These are phyloP conservation scores for Avena sativa DNA, from an alignment of 176 grass and related monocot species.

Conservation along the genomic window DNA sequence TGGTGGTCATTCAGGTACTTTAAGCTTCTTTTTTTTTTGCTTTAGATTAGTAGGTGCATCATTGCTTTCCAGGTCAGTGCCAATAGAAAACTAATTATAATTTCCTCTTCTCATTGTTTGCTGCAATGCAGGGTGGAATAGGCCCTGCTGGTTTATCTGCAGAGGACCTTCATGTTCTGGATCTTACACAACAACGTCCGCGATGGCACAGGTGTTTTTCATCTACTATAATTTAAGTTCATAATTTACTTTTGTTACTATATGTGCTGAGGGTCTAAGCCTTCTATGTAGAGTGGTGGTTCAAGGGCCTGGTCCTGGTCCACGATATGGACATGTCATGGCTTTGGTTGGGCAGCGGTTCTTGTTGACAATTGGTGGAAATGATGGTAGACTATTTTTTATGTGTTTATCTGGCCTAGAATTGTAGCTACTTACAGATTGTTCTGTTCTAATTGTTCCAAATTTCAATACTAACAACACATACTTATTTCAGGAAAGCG, in stretches of 20 bases:
- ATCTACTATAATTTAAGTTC: constrained; percentile 25
- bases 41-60: not conserved
- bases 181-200: constrained; percentile 84
- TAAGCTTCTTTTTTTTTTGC: not conserved
- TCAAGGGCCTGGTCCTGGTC: constrained; percentile 93
- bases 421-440: constrained; percentile 29
- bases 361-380: constrained; percentile 93
- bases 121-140: constrained; percentile 83
- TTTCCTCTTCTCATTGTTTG: constrained; percentile 26
- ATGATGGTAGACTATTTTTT: constrained; percentile 75
- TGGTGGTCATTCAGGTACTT: constrained; percentile 98
- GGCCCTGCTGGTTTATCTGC: constrained; percentile 92
- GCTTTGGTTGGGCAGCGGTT: constrained; percentile 97
- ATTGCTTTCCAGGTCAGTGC: constrained; percentile 13
- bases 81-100: not conserved
- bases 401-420: constrained; percentile 23
- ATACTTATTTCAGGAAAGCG: constrained; percentile 71
- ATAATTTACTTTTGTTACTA: not conserved
- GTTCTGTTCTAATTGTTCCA: not conserved
- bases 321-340: constrained; percentile 98
- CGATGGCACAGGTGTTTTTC: constrained; percentile 89
- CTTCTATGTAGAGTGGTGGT: constrained; percentile 79
- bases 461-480: constrained; percentile 27
- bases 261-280: constrained; percentile 32
- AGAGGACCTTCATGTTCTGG: constrained; percentile 99